phyloP scores from a whole-genome alignment of 176 grass and related monocot species.

The Musa beccarii region DNA sequence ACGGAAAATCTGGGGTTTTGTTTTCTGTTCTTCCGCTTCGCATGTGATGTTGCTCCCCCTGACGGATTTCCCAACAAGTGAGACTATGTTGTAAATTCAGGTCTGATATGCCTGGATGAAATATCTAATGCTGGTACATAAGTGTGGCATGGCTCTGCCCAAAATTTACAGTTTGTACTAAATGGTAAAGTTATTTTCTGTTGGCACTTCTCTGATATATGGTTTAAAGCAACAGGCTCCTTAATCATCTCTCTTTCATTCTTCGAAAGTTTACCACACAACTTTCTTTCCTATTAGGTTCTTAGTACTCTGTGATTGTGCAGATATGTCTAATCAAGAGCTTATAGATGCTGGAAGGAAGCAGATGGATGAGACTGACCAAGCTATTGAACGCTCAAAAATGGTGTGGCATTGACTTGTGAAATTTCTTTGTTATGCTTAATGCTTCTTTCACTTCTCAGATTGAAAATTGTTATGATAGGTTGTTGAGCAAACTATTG shows the following conservation, averaged over 20 bases:
- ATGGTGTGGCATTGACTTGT: slow-evolving; percentile 27
- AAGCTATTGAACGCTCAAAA: slow-evolving; percentile 90
- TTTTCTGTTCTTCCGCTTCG: too few relatives aligned
- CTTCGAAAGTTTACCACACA: neutral
- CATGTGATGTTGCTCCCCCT: too few relatives aligned
- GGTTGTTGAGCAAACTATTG: slow-evolving; percentile 94
- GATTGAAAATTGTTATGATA: slow-evolving; percentile 30
- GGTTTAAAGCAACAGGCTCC: neutral
- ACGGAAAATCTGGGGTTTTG: too few relatives aligned
- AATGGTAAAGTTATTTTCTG: neutral
- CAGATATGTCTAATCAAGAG: slow-evolving; percentile 96
- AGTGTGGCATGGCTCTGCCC: neutral
- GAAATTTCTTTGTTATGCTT: neutral
- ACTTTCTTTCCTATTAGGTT: neutral
- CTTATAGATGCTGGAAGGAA: slow-evolving; percentile 64
- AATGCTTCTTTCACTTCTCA: slow-evolving; percentile 1
- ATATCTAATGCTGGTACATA: too few relatives aligned
- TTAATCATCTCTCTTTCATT: neutral
- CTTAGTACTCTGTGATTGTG: neutral
- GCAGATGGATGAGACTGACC: slow-evolving; percentile 95
- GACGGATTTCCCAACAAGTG: too few relatives aligned
- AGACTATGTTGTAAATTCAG: too few relatives aligned
- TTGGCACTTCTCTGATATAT: neutral
- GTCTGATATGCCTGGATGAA: too few relatives aligned
- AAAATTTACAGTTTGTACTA: neutral